Evolutionary conservation across 2,329 filamentous ascomycete genomes (phyloP).

Genomic region (Curvularia sp.): DNA sequence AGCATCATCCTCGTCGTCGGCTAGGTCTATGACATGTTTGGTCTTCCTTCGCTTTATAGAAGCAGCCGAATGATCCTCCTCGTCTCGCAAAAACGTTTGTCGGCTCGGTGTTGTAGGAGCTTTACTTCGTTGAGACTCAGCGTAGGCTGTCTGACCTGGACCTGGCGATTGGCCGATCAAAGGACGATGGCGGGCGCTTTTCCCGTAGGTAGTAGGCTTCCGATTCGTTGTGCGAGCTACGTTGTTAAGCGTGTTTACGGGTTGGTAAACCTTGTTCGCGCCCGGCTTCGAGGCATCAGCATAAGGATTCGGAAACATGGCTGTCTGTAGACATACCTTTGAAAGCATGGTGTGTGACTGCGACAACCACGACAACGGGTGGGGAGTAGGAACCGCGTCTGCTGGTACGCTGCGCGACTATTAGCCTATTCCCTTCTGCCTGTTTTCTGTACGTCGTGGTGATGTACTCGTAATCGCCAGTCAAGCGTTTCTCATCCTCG

Average conservation of each 20-base stretch:
- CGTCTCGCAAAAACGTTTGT: neutral
- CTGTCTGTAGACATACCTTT: constrained; percentile 12
- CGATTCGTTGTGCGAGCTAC: constrained; percentile 4
- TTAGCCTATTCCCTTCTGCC: constrained; percentile 15
- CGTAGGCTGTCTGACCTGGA: constrained; percentile 15
- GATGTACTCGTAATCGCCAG: constrained; percentile 27
- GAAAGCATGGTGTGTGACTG: constrained; percentile 5
- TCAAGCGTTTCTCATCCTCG: constrained; percentile 25
- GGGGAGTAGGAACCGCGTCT: constrained; percentile 27
- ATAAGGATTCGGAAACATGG: neutral
- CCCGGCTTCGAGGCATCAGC: constrained; percentile 27
- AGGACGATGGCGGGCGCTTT: constrained; percentile 5
- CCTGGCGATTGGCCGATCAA: constrained; percentile 19
- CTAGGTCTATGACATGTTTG: constrained; percentile 23
- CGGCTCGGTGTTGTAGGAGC: constrained; percentile 4
- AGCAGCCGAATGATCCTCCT: neutral
- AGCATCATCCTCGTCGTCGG: constrained; percentile 19
- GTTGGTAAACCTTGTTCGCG: constrained; percentile 18
- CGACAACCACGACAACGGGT: constrained; percentile 20
- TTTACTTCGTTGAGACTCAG: constrained; percentile 5
- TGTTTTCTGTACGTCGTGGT: neutral
- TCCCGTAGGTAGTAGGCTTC: constrained; percentile 25
- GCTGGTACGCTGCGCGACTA: constrained; percentile 20
- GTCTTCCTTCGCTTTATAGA: constrained; percentile 33
- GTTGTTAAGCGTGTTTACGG: constrained; percentile 23